Percentiles rank a stretch among this genome's conserved stretches.
These are phyloP conservation scores for Hemisphaericaspora xylofermentans DNA, from an alignment of 1,139 yeast species.

Conservation along the genomic window DNA sequence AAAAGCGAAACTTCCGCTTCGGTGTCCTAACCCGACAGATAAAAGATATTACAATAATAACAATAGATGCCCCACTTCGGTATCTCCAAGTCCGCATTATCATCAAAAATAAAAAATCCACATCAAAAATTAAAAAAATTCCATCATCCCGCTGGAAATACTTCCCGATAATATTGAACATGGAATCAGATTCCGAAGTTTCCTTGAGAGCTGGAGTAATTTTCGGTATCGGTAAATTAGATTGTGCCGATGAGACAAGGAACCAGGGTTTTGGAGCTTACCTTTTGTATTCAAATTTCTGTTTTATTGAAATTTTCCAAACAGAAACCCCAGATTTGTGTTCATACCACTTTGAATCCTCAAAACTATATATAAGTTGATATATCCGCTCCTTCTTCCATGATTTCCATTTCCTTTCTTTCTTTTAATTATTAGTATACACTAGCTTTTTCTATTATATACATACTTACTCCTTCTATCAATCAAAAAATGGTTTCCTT, in stretches of 20 bases:
- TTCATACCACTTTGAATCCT: background rate
- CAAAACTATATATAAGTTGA: background rate
- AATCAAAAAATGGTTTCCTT: conserved; percentile 10
- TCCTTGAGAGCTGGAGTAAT: background rate
- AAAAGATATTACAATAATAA: background rate
- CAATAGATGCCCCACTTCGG: conserved; percentile 1
- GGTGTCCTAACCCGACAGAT: too few species aligned
- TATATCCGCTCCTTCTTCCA: background rate
- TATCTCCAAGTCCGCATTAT: background rate
- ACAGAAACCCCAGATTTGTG: conserved; percentile 5
- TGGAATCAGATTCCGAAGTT: background rate
- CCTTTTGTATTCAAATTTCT: too few species aligned
- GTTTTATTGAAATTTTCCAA: background rate
- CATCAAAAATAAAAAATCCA: too few species aligned
- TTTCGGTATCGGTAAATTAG: background rate
- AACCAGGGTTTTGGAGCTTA: background rate
- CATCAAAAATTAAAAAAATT: too few species aligned
- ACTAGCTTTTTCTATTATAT: conserved; percentile 1
- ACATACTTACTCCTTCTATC: background rate
- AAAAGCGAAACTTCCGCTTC: too few species aligned
- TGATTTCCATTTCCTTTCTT: background rate
- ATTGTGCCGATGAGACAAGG: background rate
- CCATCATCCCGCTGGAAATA: too few species aligned
- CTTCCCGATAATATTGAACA: background rate
- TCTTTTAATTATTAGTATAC: background rate